Percentiles rank a stretch among this genome's conserved stretches.
phyloP scores from a whole-genome alignment of 2,329 filamentous ascomycete genomes.

The Scopulariopsis brevicaulis region DNA sequence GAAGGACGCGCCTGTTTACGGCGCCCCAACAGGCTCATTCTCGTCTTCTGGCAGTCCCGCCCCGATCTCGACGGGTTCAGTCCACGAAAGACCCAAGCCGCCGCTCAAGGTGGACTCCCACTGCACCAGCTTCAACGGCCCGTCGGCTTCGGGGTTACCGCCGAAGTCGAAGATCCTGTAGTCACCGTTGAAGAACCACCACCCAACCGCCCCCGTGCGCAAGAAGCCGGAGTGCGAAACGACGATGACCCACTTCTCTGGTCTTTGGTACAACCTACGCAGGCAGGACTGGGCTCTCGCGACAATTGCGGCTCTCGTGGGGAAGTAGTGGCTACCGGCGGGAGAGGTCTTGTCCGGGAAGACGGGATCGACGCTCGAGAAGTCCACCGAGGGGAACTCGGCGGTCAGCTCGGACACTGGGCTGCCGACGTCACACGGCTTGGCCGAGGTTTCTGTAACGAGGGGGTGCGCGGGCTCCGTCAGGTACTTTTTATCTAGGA shows the following conservation, averaged over 20 bases:
- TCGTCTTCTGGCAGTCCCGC: conserved; percentile 22
- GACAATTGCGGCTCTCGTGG: conserved; percentile 39
- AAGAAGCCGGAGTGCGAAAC: conserved; percentile 56
- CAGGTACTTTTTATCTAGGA: not conserved
- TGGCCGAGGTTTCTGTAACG: conserved; percentile 34
- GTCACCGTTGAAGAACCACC: conserved; percentile 49
- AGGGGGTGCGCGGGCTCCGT: not conserved
- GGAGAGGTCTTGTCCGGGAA: conserved; percentile 52
- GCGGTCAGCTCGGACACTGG: conserved; percentile 26
- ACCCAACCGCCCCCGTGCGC: conserved; percentile 41
- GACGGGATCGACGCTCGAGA: conserved; percentile 41
- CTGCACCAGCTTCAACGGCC: conserved; percentile 28
- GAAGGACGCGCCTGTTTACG: not conserved
- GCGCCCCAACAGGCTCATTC: not conserved
- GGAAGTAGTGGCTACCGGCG: conserved; percentile 34
- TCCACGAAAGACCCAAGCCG: conserved; percentile 22
- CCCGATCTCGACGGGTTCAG: conserved; percentile 24
- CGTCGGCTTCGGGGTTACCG: conserved; percentile 5
- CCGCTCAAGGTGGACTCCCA: conserved; percentile 25
- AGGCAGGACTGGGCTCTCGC: conserved; percentile 41
- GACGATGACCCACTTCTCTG: conserved; percentile 51
- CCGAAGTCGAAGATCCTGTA: conserved; percentile 51
- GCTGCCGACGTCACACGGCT: conserved; percentile 52
- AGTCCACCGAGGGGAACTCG: conserved; percentile 46
- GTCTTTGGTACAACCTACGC: conserved; percentile 33